Evolutionary conservation across 805 yeast species (phyloP), one percentile per base, ranked within the genome.

Genomic region (Metschnikowia lochheadii): DNA sequence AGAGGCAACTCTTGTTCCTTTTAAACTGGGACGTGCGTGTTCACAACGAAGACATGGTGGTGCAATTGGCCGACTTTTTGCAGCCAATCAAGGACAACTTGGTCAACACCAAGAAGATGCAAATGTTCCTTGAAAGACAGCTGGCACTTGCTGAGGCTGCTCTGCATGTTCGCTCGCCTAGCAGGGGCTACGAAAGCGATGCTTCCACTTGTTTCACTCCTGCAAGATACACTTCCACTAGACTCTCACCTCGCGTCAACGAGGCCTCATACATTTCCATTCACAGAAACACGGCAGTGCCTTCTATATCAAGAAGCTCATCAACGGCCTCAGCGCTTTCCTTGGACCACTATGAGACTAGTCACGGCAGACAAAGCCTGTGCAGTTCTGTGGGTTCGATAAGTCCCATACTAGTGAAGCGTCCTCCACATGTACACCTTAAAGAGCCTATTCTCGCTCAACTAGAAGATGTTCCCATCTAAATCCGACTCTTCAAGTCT

Each of bases 11-110:
- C 52, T 72, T 86, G 47, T 81, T 76, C 61, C 71, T 86, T 46
- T 69, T 87, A 63, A 78, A 85, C 66, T 87, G 91, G 90, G 85
- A 87, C 64, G 70, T 85, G 54, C 67, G 72, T 50, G 76, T 80
- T 38, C 62, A 67, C 46, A 74, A 68, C 56, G 66, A 65, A 23
- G 83, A 81, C 50, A 70, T 80, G 64, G 57, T 65, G 40, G 54
- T 52, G 29, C 70, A 66, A 38, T 71, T 80, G 63, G 65, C 62
- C 51, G 65, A 70, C 51, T 78, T 80, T 72, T 69, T 81, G 55
- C 76, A 72, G 31, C 84, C 84, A 34, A 79, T 81, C 65, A 78
- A 71, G 58, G 65, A 63, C 44, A 72, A 68, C 49, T 58, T 74
- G 56, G 55, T 69, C 57, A 63, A 62, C 52, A 50, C 68, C 14